Evolutionary conservation across 805 yeast species (phyloP), one percentile per base, ranked within the genome.

Genomic region (Schwanniomyces yamadae): DNA sequence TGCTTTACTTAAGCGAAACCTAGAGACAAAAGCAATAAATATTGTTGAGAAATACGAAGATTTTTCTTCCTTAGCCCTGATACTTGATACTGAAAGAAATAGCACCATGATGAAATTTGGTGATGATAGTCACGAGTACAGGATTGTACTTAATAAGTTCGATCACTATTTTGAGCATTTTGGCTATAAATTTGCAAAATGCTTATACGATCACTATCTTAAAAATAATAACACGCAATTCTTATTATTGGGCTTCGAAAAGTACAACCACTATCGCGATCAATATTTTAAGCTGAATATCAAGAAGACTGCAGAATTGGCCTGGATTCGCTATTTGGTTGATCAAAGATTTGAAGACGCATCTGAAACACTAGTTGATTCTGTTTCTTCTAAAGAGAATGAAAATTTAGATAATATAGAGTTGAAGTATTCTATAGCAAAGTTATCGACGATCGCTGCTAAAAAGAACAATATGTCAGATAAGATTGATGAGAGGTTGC

Each of bases 271-370:
- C 1, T 73, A 61, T 44, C 57, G 86, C 34, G 62, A 71, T 18
- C 56, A 59, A 42, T 89, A 79, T 50, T 73, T 89, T 40, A 46
- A 55, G 2, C 67, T 69, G 20, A 54, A 63, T 18, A 46, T 50
- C 4, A 49, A 59, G 2, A 66, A 68, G 37, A 74, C 76, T 23
- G 69, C 77, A 4, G 61, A 71, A 26, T 72, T 85, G 33, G 72
- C 86, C 2, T 89, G 96, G 96, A 80, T 88, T 14, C 71, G 77
- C 37, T 74, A 82, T 38, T 55, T 87, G 10, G 54, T 77, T 21
- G 76, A 69, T 42, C 67, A 66, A 3, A 65, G 78, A 7, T 84
- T 70, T 51, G 44, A 34, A 4, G 50, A 57, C 1, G 91, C 89
- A 0, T 63, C 82, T 1, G 48, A 54, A 10, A 64, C 69, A 1